phyloP scores from a whole-genome alignment of 2,329 filamentous ascomycete species.

The Sporothrix variecibatus region DNA sequence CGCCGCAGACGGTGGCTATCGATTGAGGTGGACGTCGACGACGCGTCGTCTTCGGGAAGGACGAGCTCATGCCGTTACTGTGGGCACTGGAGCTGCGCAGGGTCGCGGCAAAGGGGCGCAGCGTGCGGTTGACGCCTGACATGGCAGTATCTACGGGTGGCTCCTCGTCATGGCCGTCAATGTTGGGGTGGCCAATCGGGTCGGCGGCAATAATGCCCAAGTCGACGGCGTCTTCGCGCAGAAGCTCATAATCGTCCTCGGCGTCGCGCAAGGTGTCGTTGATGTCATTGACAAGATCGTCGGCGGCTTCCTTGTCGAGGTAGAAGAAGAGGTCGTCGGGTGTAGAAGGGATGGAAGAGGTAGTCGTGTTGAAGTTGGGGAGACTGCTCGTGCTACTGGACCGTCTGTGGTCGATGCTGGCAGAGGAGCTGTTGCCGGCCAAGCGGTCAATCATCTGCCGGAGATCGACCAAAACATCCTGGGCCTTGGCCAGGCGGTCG shows the following conservation, averaged over 20 bases:
- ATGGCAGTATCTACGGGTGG: not conserved
- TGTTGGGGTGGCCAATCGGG: not conserved
- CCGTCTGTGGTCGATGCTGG: not conserved
- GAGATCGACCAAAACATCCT: slow-evolving; percentile 62
- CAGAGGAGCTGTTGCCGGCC: slow-evolving; percentile 48
- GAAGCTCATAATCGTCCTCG: slow-evolving; percentile 79
- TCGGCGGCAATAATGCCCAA: slow-evolving; percentile 49
- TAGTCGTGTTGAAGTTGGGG: not conserved
- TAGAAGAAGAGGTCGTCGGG: not conserved
- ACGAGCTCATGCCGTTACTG: slow-evolving; percentile 1
- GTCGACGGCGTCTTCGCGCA: slow-evolving; percentile 77
- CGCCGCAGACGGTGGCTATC: not conserved
- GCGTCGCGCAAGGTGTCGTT: slow-evolving; percentile 73
- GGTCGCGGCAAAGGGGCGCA: slow-evolving; percentile 3
- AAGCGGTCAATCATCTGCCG: slow-evolving; percentile 62
- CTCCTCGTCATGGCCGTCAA: not conserved
- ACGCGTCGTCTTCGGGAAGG: not conserved
- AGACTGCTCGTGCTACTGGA: not conserved
- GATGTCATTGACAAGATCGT: slow-evolving; percentile 80
- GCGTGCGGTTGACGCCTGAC: not conserved
- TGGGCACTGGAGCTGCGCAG: not conserved
- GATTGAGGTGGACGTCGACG: not conserved
- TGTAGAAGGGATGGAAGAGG: not conserved
- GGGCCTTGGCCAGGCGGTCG: slow-evolving; percentile 60
- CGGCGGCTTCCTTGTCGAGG: slow-evolving; percentile 53